A percentile compares a stretch with the other conserved stretches of the same genome.
Conservation (phyloP, 2,329 filamentous ascomycete species). For the Aspergillus pseudoglaucus region DNA sequence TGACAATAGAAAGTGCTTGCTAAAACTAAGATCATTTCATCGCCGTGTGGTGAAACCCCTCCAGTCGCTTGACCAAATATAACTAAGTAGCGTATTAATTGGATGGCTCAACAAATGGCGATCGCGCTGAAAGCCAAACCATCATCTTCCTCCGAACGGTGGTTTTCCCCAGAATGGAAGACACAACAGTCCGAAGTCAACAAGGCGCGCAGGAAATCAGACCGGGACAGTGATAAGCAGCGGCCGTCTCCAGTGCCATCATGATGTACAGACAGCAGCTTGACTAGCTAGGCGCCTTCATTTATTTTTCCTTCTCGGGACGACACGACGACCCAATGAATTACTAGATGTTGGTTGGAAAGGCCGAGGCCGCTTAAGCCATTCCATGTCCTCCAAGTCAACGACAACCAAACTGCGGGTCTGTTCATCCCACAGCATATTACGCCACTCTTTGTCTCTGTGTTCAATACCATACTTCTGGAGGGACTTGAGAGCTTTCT, state of each 20-base stretch:
- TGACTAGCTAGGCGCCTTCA: neutral
- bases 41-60: no score
- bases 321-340: neutral
- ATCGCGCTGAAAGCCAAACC: neutral
- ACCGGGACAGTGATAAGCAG: neutral
- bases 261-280: neutral
- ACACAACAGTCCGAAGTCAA: neutral
- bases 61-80: no score
- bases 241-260: neutral
- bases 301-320: neutral
- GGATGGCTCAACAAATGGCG: neutral
- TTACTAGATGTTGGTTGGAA: neutral
- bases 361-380: constrained; percentile 11
- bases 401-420: no score
- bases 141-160: neutral
- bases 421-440: no score
- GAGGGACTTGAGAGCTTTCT: no score
- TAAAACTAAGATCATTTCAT: no score
- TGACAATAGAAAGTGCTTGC: no score
- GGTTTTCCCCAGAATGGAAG: neutral
- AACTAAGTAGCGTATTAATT: neutral
- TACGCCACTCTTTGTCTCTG: no score
- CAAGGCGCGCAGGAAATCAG: neutral
- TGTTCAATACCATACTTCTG: no score
- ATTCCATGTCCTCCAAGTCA: no score